Percentiles rank a stretch among this genome's conserved stretches.
Conservation (phyloP, 805 yeast genomes). For the Candida taoyuanica region DNA sequence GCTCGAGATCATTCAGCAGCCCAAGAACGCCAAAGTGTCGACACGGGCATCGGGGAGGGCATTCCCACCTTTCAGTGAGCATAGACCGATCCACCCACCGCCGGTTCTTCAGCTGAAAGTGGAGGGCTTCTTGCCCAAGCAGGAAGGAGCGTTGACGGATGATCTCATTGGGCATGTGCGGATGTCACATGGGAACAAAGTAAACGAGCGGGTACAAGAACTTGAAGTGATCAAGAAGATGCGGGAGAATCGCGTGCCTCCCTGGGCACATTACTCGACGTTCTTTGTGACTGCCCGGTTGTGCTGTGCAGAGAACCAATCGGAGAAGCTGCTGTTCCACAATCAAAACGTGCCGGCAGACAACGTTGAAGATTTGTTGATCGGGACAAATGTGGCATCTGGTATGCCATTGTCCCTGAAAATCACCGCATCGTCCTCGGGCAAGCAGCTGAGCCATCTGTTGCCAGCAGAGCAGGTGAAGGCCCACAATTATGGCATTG, state of each 20-base stretch:
- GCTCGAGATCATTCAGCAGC: conserved; percentile 27
- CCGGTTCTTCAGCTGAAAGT: conserved; percentile 28
- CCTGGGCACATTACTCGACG: conserved; percentile 27
- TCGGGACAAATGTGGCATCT: conserved; percentile 23
- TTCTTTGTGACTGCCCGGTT: conserved; percentile 24
- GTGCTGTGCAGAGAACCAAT: conserved; percentile 7
- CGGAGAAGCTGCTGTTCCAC: conserved; percentile 10
- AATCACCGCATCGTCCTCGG: conserved; percentile 11
- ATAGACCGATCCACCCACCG: conserved; percentile 32
- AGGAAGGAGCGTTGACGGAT: conserved; percentile 9
- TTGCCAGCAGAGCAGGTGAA: conserved; percentile 16
- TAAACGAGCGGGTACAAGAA: conserved; percentile 20
- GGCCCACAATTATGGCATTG: conserved; percentile 23
- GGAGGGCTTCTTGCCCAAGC: conserved; percentile 11
- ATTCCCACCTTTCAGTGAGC: conserved; percentile 28
- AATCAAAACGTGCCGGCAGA: conserved; percentile 2
- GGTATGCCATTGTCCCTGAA: conserved; percentile 25
- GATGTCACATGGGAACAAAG: conserved; percentile 12
- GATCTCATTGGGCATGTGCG: conserved; percentile 9
- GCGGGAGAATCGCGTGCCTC: conserved; percentile 18
- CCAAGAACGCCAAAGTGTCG: conserved; percentile 29
- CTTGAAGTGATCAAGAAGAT: conserved; percentile 16
- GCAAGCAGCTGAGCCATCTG: conserved; percentile 8
- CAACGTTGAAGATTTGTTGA: conserved; percentile 18
- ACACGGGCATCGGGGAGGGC: conserved; percentile 20